Evolutionary conservation across 2,329 filamentous ascomycete species (phyloP), one percentile per base, ranked within the genome.

Genomic region (Aspergillus pseudotamarii): DNA sequence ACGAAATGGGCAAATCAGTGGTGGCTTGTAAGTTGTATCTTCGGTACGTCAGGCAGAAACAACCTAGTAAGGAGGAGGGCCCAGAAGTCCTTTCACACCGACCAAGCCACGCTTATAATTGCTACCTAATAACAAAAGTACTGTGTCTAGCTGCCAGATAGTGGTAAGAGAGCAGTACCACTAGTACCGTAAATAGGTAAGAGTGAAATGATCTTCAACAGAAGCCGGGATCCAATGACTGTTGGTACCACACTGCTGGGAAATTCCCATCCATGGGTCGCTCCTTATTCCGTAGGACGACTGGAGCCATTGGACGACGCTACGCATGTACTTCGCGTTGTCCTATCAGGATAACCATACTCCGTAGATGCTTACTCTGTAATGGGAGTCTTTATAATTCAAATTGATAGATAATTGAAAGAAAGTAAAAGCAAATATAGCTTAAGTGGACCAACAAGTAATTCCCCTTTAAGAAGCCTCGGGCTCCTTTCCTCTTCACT

Each of bases 201-300:
- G 51, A 60, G 45, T 60, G 30, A 32, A 58, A 63, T 61, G 68
- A 69, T 69, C 68, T 59, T 68, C 66, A 65, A 50, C 43, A 59
- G 59, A 58, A 64, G 41, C 60, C 59, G 68, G 63, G 65, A 66
- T 57, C 74, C 74, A 76, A 76, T 75, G 58, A 58, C 59, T 64
- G 62, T 41, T 51, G 59, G 71, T 72, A 62, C 74, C 74, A 70
- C 61, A 62, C 56, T 59, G 66, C 68, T 72, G 74, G 48, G 74
- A 70, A 72, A 71, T 66, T 59, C 38, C 46, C 58, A 61, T 60
- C 66, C 63, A 66, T 66, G 63, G 61, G 54, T 65, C 58, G 51
- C 36, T 61, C 59, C 54, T 54, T 53, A 57, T 65, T 59, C 63
- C 65, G 64, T 67, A 64, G 61, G 19, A 63, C 54, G 60, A 62